These are phyloP conservation scores for Fomitopsis pulvina DNA, from an alignment of 768 basidiomycete species.

Conservation along the genomic window DNA sequence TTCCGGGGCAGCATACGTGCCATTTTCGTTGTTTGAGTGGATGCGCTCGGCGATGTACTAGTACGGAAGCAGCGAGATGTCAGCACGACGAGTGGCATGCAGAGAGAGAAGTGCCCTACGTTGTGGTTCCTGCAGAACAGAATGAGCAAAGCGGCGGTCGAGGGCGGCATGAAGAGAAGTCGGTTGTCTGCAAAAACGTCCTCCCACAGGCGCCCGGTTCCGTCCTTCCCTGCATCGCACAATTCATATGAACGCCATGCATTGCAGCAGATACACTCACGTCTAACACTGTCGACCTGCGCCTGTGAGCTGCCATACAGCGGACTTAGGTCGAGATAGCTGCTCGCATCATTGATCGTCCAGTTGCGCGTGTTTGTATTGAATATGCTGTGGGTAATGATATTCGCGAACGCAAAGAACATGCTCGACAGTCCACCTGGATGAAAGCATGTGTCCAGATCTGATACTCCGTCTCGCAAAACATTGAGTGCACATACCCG, in stretches of 20 bases:
- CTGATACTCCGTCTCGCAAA: slow-evolving; percentile 7
- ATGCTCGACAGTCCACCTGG: slow-evolving; percentile 27
- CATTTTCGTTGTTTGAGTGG: slow-evolving; percentile 48
- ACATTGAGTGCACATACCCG: slow-evolving; percentile 2
- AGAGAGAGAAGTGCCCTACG: slow-evolving; percentile 23
- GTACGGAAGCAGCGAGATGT: not conserved
- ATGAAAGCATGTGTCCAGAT: slow-evolving; percentile 15
- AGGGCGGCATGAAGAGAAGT: slow-evolving; percentile 46
- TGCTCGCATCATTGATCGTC: slow-evolving; percentile 44
- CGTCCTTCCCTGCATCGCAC: slow-evolving; percentile 17
- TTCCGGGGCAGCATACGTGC: slow-evolving; percentile 32
- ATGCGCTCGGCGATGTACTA: slow-evolving; percentile 52
- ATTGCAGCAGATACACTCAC: slow-evolving; percentile 23
- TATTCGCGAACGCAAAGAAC: slow-evolving; percentile 22
- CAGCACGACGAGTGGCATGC: not conserved
- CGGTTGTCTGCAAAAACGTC: slow-evolving; percentile 51
- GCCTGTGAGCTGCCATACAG: slow-evolving; percentile 45
- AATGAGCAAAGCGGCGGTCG: slow-evolving; percentile 45
- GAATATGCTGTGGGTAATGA: slow-evolving; percentile 31
- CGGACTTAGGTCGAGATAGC: slow-evolving; percentile 51
- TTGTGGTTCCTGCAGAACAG: slow-evolving; percentile 57
- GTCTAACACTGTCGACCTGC: slow-evolving; percentile 36
- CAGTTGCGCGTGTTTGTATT: slow-evolving; percentile 36
- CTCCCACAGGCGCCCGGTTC: slow-evolving; percentile 44
- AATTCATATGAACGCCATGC: not conserved